Evolutionary conservation across 179 eudicot species (phyloP).

Genomic region (Carnegiea gigantea): DNA sequence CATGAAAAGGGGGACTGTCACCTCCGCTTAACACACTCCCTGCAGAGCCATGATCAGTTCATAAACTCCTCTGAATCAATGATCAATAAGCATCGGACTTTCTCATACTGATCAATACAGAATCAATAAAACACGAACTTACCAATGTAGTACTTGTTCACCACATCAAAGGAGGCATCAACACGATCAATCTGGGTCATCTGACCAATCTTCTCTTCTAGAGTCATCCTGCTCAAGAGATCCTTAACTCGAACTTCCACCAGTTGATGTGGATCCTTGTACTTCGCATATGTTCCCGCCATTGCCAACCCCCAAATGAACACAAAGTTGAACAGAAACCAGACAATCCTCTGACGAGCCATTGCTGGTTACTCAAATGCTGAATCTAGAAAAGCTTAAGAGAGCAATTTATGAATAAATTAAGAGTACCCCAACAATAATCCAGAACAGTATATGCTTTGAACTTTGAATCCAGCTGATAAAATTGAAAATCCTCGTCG

Average conservation of each 20-base stretch:
- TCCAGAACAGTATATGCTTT: background rate
- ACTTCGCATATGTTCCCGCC: constrained; percentile 38
- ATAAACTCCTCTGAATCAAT: too few relatives aligned
- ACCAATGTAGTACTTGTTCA: constrained; percentile 56
- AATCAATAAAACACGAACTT: background rate
- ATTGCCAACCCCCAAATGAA: constrained; percentile 20
- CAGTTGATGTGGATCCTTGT: constrained; percentile 57
- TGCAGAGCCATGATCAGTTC: constrained; percentile 15
- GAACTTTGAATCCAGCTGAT: too few relatives aligned
- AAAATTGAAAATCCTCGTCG: too few relatives aligned
- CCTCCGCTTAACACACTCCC: constrained; percentile 75
- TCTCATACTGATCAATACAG: background rate
- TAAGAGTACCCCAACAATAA: background rate
- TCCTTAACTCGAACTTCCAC: constrained; percentile 53
- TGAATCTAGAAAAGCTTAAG: background rate
- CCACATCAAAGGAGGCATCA: constrained; percentile 46
- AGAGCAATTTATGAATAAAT: background rate
- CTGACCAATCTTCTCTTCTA: constrained; percentile 77
- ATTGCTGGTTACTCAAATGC: background rate
- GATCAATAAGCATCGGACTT: background rate
- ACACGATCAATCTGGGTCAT: constrained; percentile 72
- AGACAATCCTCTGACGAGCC: background rate
- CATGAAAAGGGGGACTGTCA: constrained; percentile 50
- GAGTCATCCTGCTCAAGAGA: constrained; percentile 60
- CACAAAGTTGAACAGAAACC: constrained; percentile 8